phyloP scores from a whole-genome alignment of 306 rosid species.

The Chamaecrista fasciculata region DNA sequence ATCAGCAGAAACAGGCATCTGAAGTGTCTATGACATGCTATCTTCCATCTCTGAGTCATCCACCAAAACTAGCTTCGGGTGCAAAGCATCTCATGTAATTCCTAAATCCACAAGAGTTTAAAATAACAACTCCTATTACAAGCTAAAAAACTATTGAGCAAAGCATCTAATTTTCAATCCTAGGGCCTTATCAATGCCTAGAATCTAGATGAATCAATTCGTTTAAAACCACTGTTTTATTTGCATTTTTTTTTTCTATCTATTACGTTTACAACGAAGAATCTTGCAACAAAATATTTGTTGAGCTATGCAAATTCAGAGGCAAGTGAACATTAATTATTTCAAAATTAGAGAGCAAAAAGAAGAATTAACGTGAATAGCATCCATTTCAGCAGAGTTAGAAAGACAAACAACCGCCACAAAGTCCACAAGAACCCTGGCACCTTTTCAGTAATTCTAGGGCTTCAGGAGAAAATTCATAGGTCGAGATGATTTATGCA shows the following conservation, averaged over 20 bases:
- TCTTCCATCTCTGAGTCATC: neutral
- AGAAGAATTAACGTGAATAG: neutral
- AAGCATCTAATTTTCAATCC: neutral
- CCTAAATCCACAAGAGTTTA: constrained; percentile 4
- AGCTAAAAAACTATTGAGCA: neutral
- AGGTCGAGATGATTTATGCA: neutral
- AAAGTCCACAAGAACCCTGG: neutral
- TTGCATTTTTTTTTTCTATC: neutral
- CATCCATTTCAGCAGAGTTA: neutral
- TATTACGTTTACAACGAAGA: neutral
- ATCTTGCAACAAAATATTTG: neutral
- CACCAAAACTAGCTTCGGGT: neutral
- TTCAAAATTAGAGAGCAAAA: neutral
- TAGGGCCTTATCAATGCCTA: neutral
- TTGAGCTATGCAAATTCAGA: neutral
- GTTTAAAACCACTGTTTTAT: neutral
- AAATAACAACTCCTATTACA: constrained; percentile 1
- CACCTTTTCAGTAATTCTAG: neutral
- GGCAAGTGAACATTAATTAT: neutral
- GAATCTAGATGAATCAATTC: neutral
- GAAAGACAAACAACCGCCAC: neutral
- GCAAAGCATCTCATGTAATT: constrained; percentile 1
- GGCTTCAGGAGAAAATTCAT: neutral
- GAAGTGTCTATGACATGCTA: neutral
- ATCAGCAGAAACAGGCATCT: constrained; percentile 5